Percentiles rank a stretch among this genome's conserved stretches.
Conservation (phyloP, 1,139 yeast genomes). For the Trichomonascaceae sp. region DNA sequence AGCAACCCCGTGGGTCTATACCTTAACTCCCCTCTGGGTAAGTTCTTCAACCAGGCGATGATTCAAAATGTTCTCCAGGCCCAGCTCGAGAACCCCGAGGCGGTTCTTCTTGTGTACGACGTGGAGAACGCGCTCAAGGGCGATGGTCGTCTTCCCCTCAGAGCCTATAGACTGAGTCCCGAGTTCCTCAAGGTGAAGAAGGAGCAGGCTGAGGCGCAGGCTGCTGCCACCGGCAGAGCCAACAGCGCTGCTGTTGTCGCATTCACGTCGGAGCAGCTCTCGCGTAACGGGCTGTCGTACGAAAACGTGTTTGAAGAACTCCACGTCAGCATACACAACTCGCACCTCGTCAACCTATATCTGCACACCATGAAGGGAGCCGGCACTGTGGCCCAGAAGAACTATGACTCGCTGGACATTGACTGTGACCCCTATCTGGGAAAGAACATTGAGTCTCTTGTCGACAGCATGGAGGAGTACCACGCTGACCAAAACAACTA, state of each 20-base stretch:
- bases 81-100: conserved; percentile 49
- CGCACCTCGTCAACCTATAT: conserved; percentile 35
- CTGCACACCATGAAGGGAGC: conserved; percentile 25
- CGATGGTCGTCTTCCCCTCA: conserved; percentile 39
- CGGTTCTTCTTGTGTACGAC: conserved; percentile 61
- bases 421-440: conserved; percentile 30
- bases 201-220: conserved; percentile 20
- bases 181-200: conserved; percentile 44
- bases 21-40: conserved; percentile 54
- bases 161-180: conserved; percentile 57
- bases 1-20: conserved; percentile 77
- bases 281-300: conserved; percentile 48
- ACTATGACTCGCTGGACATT: conserved; percentile 27
- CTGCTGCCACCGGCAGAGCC: background rate
- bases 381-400: conserved; percentile 10
- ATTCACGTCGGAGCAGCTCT: conserved; percentile 56
- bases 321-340: conserved; percentile 51
- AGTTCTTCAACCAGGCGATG: conserved; percentile 47
- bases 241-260: background rate
- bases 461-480: conserved; percentile 65
- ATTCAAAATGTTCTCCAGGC: conserved; percentile 56
- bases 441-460: conserved; percentile 49
- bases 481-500: conserved; percentile 73
- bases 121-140: conserved; percentile 39
- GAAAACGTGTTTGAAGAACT: conserved; percentile 63